Evolutionary conservation across 2,329 filamentous ascomycete species (phyloP).

Genomic region (Curvularia sp.): DNA sequence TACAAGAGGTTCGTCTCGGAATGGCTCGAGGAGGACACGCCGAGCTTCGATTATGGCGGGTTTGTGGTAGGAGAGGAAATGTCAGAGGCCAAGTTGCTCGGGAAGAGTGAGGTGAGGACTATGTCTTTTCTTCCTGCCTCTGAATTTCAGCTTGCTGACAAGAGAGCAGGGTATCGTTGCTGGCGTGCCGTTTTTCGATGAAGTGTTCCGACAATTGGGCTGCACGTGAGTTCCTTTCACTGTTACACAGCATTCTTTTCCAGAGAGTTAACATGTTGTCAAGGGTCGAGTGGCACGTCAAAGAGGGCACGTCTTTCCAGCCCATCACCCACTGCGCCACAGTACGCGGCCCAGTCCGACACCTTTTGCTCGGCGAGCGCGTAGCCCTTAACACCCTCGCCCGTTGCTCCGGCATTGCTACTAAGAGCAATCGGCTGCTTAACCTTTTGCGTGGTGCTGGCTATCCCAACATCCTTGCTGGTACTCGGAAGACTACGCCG

Average conservation of each 20-base stretch:
- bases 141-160: neutral
- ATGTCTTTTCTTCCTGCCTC: neutral
- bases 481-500: slow-evolving; percentile 95
- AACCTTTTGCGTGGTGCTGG: slow-evolving; percentile 66
- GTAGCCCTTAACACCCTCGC: slow-evolving; percentile 91
- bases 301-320: slow-evolving; percentile 75
- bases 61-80: slow-evolving; percentile 84
- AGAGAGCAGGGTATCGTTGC: slow-evolving; percentile 74
- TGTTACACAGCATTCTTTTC: neutral
- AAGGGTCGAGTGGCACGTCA: slow-evolving; percentile 83
- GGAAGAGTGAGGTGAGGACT: slow-evolving; percentile 61
- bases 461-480: slow-evolving; percentile 84
- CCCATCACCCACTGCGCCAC: slow-evolving; percentile 72
- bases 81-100: slow-evolving; percentile 60
- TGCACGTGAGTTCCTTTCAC: slow-evolving; percentile 66
- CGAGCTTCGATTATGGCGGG: slow-evolving; percentile 94
- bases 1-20: slow-evolving; percentile 81
- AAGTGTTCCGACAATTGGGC: slow-evolving; percentile 87
- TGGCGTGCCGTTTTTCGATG: slow-evolving; percentile 92
- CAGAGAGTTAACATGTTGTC: neutral
- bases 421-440: slow-evolving; percentile 62
- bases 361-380: slow-evolving; percentile 87
- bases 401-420: slow-evolving; percentile 89
- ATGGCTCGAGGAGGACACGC: slow-evolving; percentile 96
- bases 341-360: slow-evolving; percentile 82